phyloP scores from a whole-genome alignment of 257 asterid genomes.

The Fraxinus pennsylvanica region DNA sequence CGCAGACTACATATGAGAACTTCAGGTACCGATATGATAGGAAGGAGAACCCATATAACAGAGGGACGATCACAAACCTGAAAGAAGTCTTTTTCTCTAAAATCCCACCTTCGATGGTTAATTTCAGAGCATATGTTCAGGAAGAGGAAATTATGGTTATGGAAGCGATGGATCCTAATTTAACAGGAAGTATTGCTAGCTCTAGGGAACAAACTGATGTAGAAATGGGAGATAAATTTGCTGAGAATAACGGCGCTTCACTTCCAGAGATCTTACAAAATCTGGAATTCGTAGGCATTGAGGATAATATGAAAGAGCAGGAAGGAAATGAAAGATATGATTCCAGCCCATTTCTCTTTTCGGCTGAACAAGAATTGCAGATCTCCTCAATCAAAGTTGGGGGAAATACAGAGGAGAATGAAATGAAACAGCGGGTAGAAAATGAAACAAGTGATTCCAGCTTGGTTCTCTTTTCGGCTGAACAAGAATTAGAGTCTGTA shows the following conservation, averaged over 20 bases:
- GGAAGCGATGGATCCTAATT: constrained; percentile 41
- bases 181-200: constrained; percentile 41
- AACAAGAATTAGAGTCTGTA: constrained; percentile 35
- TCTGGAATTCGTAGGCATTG: constrained; percentile 56
- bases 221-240: constrained; percentile 63
- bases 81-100: constrained; percentile 68
- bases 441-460: constrained; percentile 39
- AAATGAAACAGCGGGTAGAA: constrained; percentile 39
- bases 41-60: constrained; percentile 89
- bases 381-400: constrained; percentile 32
- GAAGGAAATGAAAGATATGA: constrained; percentile 46
- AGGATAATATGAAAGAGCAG: constrained; percentile 38
- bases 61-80: constrained; percentile 62
- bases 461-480: constrained; percentile 33
- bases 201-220: constrained; percentile 68
- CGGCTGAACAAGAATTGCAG: constrained; percentile 39
- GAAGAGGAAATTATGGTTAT: constrained; percentile 53
- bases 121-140: constrained; percentile 52
- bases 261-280: constrained; percentile 66
- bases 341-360: constrained; percentile 31
- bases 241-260: constrained; percentile 38
- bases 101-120: constrained; percentile 72
- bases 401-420: constrained; percentile 37
- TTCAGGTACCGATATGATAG: constrained; percentile 75
- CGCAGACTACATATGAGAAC: constrained; percentile 96